Evolutionary conservation across 2,329 filamentous ascomycete genomes (phyloP).

Genomic region (Hymenoscyphus albidus): DNA sequence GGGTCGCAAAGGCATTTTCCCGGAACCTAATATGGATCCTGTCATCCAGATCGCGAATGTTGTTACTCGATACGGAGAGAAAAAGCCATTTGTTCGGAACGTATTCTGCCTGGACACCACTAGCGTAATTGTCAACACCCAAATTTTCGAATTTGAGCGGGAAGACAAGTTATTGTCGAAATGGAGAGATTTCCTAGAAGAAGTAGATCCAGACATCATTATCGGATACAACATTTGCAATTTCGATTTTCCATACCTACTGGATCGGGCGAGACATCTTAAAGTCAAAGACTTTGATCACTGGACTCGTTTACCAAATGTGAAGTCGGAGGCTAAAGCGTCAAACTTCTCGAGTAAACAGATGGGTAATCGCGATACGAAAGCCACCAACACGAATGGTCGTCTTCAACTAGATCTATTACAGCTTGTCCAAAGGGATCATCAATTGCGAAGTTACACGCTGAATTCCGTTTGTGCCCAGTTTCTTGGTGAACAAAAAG

Average conservation of each 20-base stretch:
- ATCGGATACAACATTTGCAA: constrained; percentile 99
- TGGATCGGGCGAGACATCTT: constrained; percentile 81
- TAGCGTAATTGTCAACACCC: constrained; percentile 89
- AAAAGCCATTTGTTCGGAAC: constrained; percentile 92
- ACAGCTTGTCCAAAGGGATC: constrained; percentile 91
- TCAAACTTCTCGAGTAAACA: constrained; percentile 96
- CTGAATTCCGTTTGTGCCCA: constrained; percentile 94
- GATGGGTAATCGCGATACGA: constrained; percentile 94
- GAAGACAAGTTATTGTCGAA: constrained; percentile 88
- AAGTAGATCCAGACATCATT: constrained; percentile 93
- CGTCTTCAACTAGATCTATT: constrained; percentile 88
- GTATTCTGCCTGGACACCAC: constrained; percentile 94
- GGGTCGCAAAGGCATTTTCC: constrained; percentile 94
- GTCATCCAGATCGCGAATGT: constrained; percentile 98
- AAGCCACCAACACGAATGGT: constrained; percentile 90
- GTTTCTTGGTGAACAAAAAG: constrained; percentile 95
- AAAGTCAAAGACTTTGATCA: constrained; percentile 78
- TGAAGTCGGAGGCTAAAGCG: constrained; percentile 68
- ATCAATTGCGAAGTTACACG: constrained; percentile 94
- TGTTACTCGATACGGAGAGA: constrained; percentile 90
- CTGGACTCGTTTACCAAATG: constrained; percentile 74
- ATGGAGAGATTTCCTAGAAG: constrained; percentile 86
- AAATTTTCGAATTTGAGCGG: constrained; percentile 76
- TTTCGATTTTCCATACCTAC: constrained; percentile 95
- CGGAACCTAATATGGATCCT: constrained; percentile 84